Percentiles rank a stretch among this genome's conserved stretches.
Evolutionary conservation across 2,329 filamentous ascomycete genomes (phyloP).

Genomic region (Sclerotinia glacialis): DNA sequence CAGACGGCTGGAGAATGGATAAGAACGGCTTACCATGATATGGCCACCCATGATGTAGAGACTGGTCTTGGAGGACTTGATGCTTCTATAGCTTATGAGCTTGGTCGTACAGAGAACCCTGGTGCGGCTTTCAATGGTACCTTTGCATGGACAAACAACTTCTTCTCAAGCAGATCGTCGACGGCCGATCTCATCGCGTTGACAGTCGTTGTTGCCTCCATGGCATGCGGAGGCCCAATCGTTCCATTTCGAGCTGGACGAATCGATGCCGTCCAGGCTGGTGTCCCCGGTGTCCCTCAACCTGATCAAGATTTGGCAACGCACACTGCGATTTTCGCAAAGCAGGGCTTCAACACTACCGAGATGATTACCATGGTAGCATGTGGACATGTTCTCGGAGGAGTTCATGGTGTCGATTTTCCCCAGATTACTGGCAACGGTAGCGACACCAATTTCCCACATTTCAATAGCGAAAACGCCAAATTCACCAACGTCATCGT

Average conservation of each 20-base stretch:
- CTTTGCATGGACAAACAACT: not conserved
- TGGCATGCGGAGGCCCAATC: not conserved
- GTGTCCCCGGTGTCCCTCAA: constrained; percentile 28
- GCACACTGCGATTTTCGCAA: constrained; percentile 26
- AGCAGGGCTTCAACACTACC: constrained; percentile 29
- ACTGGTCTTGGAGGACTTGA: constrained; percentile 51
- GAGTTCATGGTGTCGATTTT: constrained; percentile 26
- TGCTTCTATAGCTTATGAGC: constrained; percentile 38
- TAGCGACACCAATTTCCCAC: not conserved
- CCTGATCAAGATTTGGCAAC: constrained; percentile 25
- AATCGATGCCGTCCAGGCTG: constrained; percentile 30
- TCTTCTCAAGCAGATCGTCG: constrained; percentile 1
- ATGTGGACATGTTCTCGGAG: constrained; percentile 29
- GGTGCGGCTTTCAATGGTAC: constrained; percentile 42
- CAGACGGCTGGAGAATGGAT: constrained; percentile 53
- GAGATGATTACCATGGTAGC: constrained; percentile 30
- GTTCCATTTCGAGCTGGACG: constrained; percentile 29
- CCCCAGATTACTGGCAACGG: not conserved
- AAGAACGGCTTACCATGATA: constrained; percentile 59
- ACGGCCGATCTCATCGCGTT: constrained; percentile 28
- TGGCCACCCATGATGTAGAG: constrained; percentile 50
- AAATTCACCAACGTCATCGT: not conserved
- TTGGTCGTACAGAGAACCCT: constrained; percentile 43
- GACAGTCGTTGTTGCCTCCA: not conserved
- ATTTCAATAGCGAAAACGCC: not conserved